phyloP scores from a whole-genome alignment of 495 filamentous ascomycete species.

The Hyaloscypha bicolor region DNA sequence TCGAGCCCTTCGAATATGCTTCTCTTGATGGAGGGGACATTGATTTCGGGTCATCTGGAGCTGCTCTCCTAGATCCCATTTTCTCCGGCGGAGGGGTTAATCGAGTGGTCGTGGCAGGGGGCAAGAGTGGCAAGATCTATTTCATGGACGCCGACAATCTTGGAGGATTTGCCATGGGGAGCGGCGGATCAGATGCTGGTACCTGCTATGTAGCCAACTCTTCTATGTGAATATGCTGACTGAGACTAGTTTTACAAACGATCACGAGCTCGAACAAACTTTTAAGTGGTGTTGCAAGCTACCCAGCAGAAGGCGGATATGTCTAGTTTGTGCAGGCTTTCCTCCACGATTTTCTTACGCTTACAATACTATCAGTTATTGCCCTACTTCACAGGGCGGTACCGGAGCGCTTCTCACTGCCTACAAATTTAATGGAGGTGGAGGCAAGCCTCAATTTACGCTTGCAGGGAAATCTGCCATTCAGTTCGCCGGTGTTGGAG shows the following conservation, averaged over 20 bases:
- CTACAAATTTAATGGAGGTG: slow-evolving; percentile 41
- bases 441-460: slow-evolving; percentile 35
- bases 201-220: neutral
- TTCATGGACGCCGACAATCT: slow-evolving; percentile 45
- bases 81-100: slow-evolving; percentile 42
- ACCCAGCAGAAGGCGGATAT: slow-evolving; percentile 49
- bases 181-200: slow-evolving; percentile 38
- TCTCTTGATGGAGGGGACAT: slow-evolving; percentile 41
- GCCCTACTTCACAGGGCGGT: slow-evolving; percentile 16
- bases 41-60: slow-evolving; percentile 44
- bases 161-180: slow-evolving; percentile 35
- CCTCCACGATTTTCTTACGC: neutral
- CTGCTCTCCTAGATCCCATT: slow-evolving; percentile 38
- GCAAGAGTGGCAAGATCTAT: slow-evolving; percentile 49
- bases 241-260: slow-evolving; percentile 39
- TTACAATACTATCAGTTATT: slow-evolving; percentile 14
- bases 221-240: slow-evolving; percentile 22
- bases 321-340: slow-evolving; percentile 41
- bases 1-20: slow-evolving; percentile 44
- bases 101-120: slow-evolving; percentile 43
- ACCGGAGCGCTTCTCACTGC: slow-evolving; percentile 32
- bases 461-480: slow-evolving; percentile 32
- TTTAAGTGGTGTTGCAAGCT: slow-evolving; percentile 46
- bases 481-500: slow-evolving; percentile 39
- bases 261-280: slow-evolving; percentile 40